phyloP scores from a whole-genome alignment of 208 protist genomes.

The Crithidia expoeki region DNA sequence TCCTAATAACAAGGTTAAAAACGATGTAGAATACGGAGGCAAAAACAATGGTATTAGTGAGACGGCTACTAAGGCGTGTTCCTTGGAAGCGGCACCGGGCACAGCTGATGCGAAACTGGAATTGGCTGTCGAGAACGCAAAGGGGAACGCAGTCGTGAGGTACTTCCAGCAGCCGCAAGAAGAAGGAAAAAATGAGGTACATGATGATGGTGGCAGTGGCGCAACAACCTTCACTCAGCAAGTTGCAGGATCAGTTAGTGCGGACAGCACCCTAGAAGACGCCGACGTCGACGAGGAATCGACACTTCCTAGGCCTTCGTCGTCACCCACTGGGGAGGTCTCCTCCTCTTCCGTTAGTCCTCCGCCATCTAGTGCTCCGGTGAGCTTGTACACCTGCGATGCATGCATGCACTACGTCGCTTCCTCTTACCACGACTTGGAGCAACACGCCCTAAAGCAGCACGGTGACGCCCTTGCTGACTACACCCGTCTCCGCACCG shows the following conservation, averaged over 20 bases:
- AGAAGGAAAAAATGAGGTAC: too few relatives aligned
- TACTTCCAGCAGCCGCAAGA: too few relatives aligned
- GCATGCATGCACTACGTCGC: constrained; percentile 58
- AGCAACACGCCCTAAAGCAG: constrained; percentile 58
- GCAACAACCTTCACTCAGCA: too few relatives aligned
- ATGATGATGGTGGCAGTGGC: too few relatives aligned
- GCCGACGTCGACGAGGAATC: too few relatives aligned
- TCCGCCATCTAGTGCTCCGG: neutral
- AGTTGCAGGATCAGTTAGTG: too few relatives aligned
- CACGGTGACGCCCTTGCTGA: constrained; percentile 59
- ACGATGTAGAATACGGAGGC: neutral
- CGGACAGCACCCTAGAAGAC: too few relatives aligned
- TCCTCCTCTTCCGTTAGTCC: neutral
- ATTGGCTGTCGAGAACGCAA: too few relatives aligned
- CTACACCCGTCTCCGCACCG: constrained; percentile 49
- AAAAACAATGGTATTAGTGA: neutral
- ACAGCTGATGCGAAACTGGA: too few relatives aligned
- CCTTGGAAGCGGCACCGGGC: too few relatives aligned
- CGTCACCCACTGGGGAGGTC: neutral
- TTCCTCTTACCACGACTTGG: constrained; percentile 51
- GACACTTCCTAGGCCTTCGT: neutral
- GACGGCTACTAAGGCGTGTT: too few relatives aligned
- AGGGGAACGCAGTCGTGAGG: too few relatives aligned
- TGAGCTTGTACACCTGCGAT: constrained; percentile 73
- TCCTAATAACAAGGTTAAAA: neutral